Percentiles rank a stretch among this genome's conserved stretches.
phyloP scores from a whole-genome alignment of 495 filamentous ascomycete species.

The Aspergillus incahuasiensis region DNA sequence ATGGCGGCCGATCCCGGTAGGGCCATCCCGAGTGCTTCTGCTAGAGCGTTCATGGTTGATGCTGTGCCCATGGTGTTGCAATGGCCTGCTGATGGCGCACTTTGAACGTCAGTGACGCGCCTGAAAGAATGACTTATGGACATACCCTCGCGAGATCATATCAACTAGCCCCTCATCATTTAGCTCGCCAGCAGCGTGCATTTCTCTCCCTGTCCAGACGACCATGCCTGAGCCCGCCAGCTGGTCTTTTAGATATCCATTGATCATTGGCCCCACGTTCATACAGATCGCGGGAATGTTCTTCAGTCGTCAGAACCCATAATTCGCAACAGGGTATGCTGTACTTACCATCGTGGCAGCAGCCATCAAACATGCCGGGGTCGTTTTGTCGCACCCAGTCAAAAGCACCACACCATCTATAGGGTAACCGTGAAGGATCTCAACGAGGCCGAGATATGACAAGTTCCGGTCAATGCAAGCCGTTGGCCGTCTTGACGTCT shows the following conservation, averaged over 20 bases:
- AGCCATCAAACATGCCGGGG: slow-evolving; percentile 53
- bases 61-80: slow-evolving; percentile 58
- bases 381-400: slow-evolving; percentile 57
- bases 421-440: slow-evolving; percentile 48
- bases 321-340: neutral
- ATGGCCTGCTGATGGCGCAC: slow-evolving; percentile 48
- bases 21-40: slow-evolving; percentile 54
- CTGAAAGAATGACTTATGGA: neutral
- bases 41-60: slow-evolving; percentile 54
- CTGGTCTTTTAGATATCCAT: slow-evolving; percentile 42
- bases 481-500: slow-evolving; percentile 46
- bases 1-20: slow-evolving; percentile 52
- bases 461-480: slow-evolving; percentile 51
- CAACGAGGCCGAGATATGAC: slow-evolving; percentile 48
- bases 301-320: slow-evolving; percentile 14
- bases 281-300: slow-evolving; percentile 53
- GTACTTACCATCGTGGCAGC: slow-evolving; percentile 48
- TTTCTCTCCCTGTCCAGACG: slow-evolving; percentile 49
- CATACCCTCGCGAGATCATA: slow-evolving; percentile 45
- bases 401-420: slow-evolving; percentile 52
- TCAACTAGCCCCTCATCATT: slow-evolving; percentile 45
- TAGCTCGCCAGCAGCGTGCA: slow-evolving; percentile 49
- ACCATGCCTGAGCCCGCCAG: slow-evolving; percentile 45
- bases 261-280: slow-evolving; percentile 54
- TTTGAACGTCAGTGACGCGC: slow-evolving; percentile 7